A percentile compares a stretch with the other conserved stretches of the same genome.
These are phyloP conservation scores for Xylaria hypoxylon DNA, from an alignment of 2,329 filamentous ascomycete species.

Conservation along the genomic window DNA sequence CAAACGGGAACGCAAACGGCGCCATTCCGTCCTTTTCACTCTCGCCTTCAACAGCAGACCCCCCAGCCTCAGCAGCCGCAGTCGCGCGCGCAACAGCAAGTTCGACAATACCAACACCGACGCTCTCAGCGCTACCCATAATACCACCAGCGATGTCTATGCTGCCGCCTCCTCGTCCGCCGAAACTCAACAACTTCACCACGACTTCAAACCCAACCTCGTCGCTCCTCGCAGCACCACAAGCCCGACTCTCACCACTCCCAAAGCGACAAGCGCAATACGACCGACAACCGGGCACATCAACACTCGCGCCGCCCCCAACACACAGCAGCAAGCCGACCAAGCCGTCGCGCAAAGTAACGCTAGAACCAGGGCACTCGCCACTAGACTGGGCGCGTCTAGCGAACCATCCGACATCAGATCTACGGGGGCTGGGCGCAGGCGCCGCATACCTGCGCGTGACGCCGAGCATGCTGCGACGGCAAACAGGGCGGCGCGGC, in stretches of 20 bases:
- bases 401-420: conserved; percentile 68
- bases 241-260: conserved; percentile 53
- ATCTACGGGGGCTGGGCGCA: conserved; percentile 73
- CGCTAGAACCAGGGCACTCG: conserved; percentile 89
- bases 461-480: conserved; percentile 81
- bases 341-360: conserved; percentile 76
- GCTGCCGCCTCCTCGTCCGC: conserved; percentile 44
- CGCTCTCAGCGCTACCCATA: conserved; percentile 32
- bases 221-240: conserved; percentile 43
- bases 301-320: conserved; percentile 66
- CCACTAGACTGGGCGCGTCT: conserved; percentile 96
- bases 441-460: conserved; percentile 74
- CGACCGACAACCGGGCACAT: conserved; percentile 49
- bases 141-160: conserved; percentile 39
- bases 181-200: conserved; percentile 44
- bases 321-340: conserved; percentile 63
- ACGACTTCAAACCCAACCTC: conserved; percentile 20
- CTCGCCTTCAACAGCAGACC: conserved; percentile 46
- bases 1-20: conserved; percentile 31
- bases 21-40: conserved; percentile 62
- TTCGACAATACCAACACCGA: conserved; percentile 29
- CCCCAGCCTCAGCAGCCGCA: conserved; percentile 47
- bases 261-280: conserved; percentile 52
- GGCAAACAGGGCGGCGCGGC: conserved; percentile 83
- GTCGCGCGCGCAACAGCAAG: conserved; percentile 38